These are phyloP conservation scores for Isatis tinctoria DNA, from an alignment of 345 rosid genomes.

Conservation along the genomic window DNA sequence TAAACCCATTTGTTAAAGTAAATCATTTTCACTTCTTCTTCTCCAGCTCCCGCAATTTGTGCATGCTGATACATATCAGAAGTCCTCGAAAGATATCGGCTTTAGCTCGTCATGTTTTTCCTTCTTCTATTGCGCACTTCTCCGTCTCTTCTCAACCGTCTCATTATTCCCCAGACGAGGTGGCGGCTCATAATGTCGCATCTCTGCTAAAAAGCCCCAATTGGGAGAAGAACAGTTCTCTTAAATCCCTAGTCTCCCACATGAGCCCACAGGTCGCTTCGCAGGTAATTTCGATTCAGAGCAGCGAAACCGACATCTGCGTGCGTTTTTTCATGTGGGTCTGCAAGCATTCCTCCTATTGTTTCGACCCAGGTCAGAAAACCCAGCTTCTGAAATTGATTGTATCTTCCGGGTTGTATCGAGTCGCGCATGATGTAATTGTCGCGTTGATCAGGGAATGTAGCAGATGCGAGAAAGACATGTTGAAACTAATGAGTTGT, in stretches of 20 bases:
- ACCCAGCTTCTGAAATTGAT: conserved; percentile 27
- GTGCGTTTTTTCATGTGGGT: conserved; percentile 44
- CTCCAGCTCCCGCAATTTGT: conserved; percentile 5
- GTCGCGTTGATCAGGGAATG: conserved; percentile 31
- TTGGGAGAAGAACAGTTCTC: conserved; percentile 33
- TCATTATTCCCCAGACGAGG: neutral
- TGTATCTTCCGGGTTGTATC: conserved; percentile 31
- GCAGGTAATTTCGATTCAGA: conserved; percentile 35
- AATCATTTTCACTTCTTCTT: neutral
- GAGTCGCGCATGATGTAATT: conserved; percentile 34
- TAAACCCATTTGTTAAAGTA: neutral
- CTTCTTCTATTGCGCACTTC: neutral
- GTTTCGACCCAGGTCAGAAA: conserved; percentile 35
- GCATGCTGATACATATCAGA: conserved; percentile 36
- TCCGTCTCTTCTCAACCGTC: conserved; percentile 21
- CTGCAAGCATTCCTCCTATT: conserved; percentile 43
- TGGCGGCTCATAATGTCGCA: conserved; percentile 16
- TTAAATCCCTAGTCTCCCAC: conserved; percentile 42
- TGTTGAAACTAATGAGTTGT: conserved; percentile 35
- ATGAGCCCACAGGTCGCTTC: conserved; percentile 41
- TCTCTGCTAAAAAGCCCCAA: conserved; percentile 28
- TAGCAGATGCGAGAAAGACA: conserved; percentile 24
- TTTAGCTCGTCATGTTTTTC: conserved; percentile 3
- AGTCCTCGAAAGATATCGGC: conserved; percentile 25
- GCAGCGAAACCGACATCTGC: conserved; percentile 9